Percentiles rank a stretch among this genome's conserved stretches.
phyloP scores from a whole-genome alignment of 805 yeast genomes.

The Starmerella tilneyi region DNA sequence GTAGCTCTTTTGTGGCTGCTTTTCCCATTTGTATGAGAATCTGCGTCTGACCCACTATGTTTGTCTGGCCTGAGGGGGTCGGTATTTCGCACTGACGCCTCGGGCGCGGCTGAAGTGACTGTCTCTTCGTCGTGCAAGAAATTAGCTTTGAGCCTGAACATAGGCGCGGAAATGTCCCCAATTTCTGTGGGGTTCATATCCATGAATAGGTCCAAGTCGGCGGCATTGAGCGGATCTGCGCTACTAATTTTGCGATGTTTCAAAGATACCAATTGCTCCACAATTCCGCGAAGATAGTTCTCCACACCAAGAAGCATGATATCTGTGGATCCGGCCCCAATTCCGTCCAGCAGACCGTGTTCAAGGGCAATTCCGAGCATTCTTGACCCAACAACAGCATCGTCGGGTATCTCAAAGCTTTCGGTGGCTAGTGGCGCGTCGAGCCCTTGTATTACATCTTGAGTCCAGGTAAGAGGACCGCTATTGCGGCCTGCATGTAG shows the following conservation, averaged over 20 bases:
- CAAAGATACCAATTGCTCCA: constrained; percentile 51
- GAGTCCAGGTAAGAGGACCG: constrained; percentile 59
- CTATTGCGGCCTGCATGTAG: constrained; percentile 27
- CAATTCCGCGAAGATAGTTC: constrained; percentile 52
- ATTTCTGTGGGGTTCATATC: constrained; percentile 30
- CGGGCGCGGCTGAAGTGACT: background rate
- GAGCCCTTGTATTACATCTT: constrained; percentile 77
- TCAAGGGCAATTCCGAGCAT: constrained; percentile 80
- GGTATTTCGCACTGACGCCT: too few species aligned
- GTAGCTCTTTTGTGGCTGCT: constrained; percentile 3
- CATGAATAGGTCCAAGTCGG: constrained; percentile 30
- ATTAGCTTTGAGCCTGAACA: constrained; percentile 30
- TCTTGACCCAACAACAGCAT: constrained; percentile 52
- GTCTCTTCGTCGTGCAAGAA: constrained; percentile 32
- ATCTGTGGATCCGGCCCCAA: constrained; percentile 72
- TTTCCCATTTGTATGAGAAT: too few species aligned
- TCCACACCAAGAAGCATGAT: constrained; percentile 73
- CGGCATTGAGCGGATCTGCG: constrained; percentile 28
- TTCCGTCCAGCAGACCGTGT: constrained; percentile 72
- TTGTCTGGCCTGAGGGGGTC: background rate
- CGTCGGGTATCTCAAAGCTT: constrained; percentile 71
- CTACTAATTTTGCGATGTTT: constrained; percentile 29
- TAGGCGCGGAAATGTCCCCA: constrained; percentile 32
- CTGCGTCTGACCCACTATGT: background rate
- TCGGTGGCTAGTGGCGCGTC: constrained; percentile 74